Evolutionary conservation across 177 flowering plant genomes (phyloP).

Genomic region (Vitis hybrid): DNA sequence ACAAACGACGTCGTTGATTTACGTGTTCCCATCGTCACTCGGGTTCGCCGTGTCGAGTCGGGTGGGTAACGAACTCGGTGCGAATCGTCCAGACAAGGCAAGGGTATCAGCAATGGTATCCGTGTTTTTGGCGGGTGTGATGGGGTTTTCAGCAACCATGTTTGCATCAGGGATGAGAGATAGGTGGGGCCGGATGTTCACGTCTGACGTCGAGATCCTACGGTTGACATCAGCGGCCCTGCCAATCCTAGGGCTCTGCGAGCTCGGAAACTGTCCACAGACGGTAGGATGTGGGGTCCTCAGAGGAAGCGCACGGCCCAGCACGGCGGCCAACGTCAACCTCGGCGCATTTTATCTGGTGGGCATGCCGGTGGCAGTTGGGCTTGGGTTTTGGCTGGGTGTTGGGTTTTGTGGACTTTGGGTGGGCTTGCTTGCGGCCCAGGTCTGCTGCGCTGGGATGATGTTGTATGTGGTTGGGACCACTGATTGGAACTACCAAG

Average conservation of each 20-base stretch:
- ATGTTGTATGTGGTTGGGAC: constrained; percentile 78
- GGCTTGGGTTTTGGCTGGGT: constrained; percentile 57
- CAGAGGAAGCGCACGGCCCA: constrained; percentile 75
- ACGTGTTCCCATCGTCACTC: constrained; percentile 78
- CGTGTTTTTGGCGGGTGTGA: constrained; percentile 38
- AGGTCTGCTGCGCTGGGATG: constrained; percentile 76
- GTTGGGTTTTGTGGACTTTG: constrained; percentile 81
- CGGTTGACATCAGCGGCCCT: constrained; percentile 70
- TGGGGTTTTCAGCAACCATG: constrained; percentile 57
- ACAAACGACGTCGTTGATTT: constrained; percentile 78
- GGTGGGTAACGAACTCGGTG: constrained; percentile 87
- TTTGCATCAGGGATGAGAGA: constrained; percentile 52
- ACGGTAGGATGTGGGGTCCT: constrained; percentile 88
- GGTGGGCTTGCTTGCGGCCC: constrained; percentile 80
- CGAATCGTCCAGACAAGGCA: constrained; percentile 58
- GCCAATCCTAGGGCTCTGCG: constrained; percentile 84
- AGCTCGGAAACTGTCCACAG: constrained; percentile 88
- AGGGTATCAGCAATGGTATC: constrained; percentile 49
- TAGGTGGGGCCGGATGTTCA: constrained; percentile 73
- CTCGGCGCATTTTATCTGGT: constrained; percentile 80
- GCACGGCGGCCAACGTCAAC: constrained; percentile 81
- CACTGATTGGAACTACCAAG: constrained; percentile 78
- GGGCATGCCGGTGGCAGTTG: constrained; percentile 86
- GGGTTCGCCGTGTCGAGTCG: constrained; percentile 84
- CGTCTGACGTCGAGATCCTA: constrained; percentile 49